Evolutionary conservation across 306 rosid species (phyloP).

Genomic region (Quercus engelmannii): DNA sequence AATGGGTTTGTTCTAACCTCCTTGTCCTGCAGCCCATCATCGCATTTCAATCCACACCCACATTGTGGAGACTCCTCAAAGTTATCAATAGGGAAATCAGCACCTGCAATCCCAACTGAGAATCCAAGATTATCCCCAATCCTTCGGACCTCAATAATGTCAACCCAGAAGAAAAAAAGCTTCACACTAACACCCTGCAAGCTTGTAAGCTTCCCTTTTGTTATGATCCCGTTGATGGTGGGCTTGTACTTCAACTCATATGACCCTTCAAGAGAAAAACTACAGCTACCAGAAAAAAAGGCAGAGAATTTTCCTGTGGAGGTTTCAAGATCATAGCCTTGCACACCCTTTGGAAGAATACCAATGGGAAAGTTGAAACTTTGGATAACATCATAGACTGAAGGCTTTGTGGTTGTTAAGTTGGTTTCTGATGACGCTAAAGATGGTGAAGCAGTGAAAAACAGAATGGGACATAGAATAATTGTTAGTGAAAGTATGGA

Average conservation of each 20-base stretch:
- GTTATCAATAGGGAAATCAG: conserved; percentile 28
- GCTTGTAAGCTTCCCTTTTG: conserved; percentile 12
- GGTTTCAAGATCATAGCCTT: conserved; percentile 17
- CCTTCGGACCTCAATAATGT: conserved; percentile 26
- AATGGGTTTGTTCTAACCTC: neutral
- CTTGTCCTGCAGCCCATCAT: neutral
- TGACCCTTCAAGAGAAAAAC: conserved; percentile 26
- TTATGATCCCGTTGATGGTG: conserved; percentile 22
- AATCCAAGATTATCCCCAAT: conserved; percentile 14
- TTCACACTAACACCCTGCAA: conserved; percentile 33
- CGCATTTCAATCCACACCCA: conserved; percentile 36
- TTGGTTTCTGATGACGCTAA: neutral
- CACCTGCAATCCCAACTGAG: conserved; percentile 30
- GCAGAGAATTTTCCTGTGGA: conserved; percentile 23
- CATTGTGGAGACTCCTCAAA: conserved; percentile 30
- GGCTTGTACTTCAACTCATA: conserved; percentile 26
- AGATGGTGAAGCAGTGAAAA: neutral
- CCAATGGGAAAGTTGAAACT: conserved; percentile 24
- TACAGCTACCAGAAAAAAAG: conserved; percentile 15
- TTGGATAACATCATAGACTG: conserved; percentile 20
- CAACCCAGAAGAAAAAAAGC: conserved; percentile 25
- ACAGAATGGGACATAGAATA: neutral
- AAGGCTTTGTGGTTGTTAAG: neutral
- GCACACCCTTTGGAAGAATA: conserved; percentile 21
- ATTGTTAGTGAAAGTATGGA: neutral